Conservation (phyloP, 768 basidiomycete species). For the Termitomyces sp. region DNA sequence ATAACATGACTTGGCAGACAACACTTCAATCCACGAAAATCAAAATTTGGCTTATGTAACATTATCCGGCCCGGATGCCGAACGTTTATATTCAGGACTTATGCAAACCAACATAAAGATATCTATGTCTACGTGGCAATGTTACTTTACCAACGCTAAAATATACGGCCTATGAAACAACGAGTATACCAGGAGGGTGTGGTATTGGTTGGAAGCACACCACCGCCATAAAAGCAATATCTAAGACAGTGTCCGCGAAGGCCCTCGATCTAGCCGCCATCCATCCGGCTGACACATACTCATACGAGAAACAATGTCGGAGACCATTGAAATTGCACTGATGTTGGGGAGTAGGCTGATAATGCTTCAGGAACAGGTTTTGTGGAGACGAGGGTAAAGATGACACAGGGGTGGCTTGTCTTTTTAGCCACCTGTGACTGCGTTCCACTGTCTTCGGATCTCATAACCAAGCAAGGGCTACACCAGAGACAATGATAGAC, state of each 20-base stretch:
- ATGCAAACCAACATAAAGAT: too few species aligned
- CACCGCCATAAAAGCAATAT: background rate
- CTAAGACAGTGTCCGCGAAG: background rate
- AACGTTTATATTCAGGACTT: background rate
- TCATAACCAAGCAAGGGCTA: slow-evolving; percentile 48
- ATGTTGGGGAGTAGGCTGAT: too few species aligned
- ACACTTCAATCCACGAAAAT: background rate
- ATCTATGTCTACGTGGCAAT: too few species aligned
- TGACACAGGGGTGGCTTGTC: background rate
- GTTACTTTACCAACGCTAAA: too few species aligned
- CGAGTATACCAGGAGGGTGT: background rate
- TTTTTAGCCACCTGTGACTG: slow-evolving; percentile 29
- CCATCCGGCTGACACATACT: slow-evolving; percentile 6
- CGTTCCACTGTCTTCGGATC: slow-evolving; percentile 27
- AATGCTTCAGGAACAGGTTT: too few species aligned
- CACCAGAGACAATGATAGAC: slow-evolving; percentile 19
- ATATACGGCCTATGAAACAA: background rate
- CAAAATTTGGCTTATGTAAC: slow-evolving; percentile 5
- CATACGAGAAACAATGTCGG: slow-evolving; percentile 4
- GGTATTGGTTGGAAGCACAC: background rate
- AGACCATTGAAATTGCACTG: too few species aligned
- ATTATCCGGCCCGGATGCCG: background rate
- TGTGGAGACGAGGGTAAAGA: background rate
- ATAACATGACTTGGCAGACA: slow-evolving; percentile 1
- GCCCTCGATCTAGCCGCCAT: background rate